Conservation (phyloP, 2,329 filamentous ascomycete genomes). For the Ophiostoma quercus region DNA sequence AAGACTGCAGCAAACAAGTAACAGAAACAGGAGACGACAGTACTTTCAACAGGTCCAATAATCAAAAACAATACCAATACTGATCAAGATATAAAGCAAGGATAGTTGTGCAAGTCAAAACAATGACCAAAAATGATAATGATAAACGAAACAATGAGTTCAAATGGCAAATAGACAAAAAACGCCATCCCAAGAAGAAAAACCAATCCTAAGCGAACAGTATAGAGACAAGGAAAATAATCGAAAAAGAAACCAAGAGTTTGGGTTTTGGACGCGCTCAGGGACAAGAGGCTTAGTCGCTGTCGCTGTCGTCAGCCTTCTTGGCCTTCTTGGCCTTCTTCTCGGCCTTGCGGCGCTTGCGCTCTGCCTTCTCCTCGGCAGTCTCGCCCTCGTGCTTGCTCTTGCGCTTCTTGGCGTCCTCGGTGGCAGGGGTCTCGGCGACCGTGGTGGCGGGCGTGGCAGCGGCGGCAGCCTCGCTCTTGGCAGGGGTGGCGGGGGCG, state of each 20-base stretch:
- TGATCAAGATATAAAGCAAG: constrained; percentile 13
- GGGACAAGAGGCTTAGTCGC: constrained; percentile 20
- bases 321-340: constrained; percentile 33
- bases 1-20: not conserved
- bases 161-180: constrained; percentile 7
- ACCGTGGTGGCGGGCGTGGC: constrained; percentile 31
- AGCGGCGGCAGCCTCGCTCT: constrained; percentile 34
- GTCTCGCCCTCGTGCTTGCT: constrained; percentile 69
- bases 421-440: constrained; percentile 29
- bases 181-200: not conserved
- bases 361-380: constrained; percentile 54
- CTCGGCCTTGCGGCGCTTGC: constrained; percentile 34
- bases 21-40: not conserved
- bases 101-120: constrained; percentile 7
- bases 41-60: not conserved
- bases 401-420: constrained; percentile 69
- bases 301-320: constrained; percentile 29
- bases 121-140: not conserved
- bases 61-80: not conserved
- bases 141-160: constrained; percentile 10
- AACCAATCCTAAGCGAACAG: constrained; percentile 15
- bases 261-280: not conserved
- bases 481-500: constrained; percentile 24
- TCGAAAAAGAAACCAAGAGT: not conserved
- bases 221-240: constrained; percentile 6